Evolutionary conservation across 1,284 basidiomycete genomes (phyloP).

Genomic region (Coniferiporia sulphurascens): DNA sequence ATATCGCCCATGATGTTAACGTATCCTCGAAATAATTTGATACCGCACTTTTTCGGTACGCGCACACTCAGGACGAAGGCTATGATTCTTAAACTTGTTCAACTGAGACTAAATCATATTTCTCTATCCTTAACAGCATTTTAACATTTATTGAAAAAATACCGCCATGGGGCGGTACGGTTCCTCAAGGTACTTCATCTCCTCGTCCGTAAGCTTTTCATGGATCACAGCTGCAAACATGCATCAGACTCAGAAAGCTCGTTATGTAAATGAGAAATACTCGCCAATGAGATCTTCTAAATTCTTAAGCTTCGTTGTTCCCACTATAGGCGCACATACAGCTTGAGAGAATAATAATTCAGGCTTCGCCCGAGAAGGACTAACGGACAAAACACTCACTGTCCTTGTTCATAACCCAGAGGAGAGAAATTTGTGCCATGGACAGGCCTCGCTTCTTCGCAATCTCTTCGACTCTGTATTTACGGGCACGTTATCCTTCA

Average conservation of each 20-base stretch:
- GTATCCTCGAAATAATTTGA: too few relatives aligned
- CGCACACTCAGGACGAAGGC: too few relatives aligned
- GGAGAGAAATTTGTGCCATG: slow-evolving; percentile 55
- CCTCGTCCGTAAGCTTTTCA: slow-evolving; percentile 45
- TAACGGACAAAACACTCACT: slow-evolving; percentile 23
- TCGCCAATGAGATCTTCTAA: slow-evolving; percentile 45
- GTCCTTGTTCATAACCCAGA: slow-evolving; percentile 44
- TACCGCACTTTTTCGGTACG: too few relatives aligned
- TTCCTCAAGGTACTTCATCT: slow-evolving; percentile 42
- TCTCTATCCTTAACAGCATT: too few relatives aligned
- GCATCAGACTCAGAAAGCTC: not conserved
- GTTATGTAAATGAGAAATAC: slow-evolving; percentile 19
- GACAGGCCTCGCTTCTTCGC: slow-evolving; percentile 44
- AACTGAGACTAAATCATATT: too few relatives aligned
- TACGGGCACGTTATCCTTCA: not conserved
- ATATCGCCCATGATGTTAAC: too few relatives aligned
- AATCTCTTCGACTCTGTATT: slow-evolving; percentile 42
- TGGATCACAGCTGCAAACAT: slow-evolving; percentile 32
- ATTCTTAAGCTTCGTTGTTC: slow-evolving; percentile 46
- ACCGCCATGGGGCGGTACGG: slow-evolving; percentile 30
- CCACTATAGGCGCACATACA: slow-evolving; percentile 50
- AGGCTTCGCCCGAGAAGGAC: not conserved
- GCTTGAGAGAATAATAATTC: slow-evolving; percentile 23
- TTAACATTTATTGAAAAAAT: slow-evolving; percentile 21
- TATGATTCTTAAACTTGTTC: too few relatives aligned